phyloP scores from a whole-genome alignment of 495 filamentous ascomycete genomes.

The Penicillium cinerascens region DNA sequence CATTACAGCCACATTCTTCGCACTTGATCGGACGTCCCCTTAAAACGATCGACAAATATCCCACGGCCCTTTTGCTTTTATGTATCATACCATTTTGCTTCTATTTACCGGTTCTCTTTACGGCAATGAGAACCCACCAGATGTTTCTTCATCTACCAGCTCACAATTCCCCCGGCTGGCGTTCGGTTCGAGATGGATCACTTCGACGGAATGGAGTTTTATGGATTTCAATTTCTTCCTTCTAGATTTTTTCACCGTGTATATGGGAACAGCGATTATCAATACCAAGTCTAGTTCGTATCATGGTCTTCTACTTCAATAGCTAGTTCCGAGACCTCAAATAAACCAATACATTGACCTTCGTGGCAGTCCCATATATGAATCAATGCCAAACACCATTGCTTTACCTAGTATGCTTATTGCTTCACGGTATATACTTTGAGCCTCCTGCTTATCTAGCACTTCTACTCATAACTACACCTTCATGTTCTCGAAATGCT shows the following conservation, averaged over 20 bases:
- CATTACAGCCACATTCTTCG: constrained; percentile 82
- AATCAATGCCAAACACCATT: too few species aligned
- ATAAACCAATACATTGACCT: too few species aligned
- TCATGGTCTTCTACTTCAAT: background rate
- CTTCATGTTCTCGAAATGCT: too few species aligned
- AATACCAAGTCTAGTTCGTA: background rate
- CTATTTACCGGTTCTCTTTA: background rate
- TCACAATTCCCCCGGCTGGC: background rate
- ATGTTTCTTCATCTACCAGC: background rate
- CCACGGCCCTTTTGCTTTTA: background rate
- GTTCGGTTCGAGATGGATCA: background rate
- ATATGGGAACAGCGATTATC: background rate
- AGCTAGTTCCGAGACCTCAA: too few species aligned
- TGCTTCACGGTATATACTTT: too few species aligned
- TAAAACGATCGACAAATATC: background rate
- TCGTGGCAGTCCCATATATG: too few species aligned
- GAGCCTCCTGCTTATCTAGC: too few species aligned
- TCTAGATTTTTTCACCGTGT: background rate
- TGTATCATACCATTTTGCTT: background rate
- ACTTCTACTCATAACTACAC: too few species aligned
- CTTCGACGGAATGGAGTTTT: background rate
- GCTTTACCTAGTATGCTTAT: too few species aligned
- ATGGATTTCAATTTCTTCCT: background rate
- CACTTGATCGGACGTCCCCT: background rate
- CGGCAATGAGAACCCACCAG: background rate